These are phyloP conservation scores for Ophioceras dolichostomum DNA, from an alignment of 2,329 filamentous ascomycete species.

Conservation along the genomic window DNA sequence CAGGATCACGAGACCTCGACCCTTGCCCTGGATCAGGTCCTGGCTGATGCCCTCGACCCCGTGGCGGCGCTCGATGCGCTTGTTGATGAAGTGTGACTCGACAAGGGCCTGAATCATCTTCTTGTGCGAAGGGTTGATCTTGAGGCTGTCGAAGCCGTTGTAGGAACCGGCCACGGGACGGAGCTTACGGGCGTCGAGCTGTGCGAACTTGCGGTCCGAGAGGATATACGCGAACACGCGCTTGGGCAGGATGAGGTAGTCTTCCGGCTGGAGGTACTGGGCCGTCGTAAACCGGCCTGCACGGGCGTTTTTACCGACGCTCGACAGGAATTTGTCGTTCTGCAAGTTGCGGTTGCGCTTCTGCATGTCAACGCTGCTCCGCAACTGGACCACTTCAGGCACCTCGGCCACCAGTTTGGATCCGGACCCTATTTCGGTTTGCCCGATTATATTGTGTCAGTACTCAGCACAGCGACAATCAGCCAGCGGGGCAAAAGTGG, in stretches of 20 bases:
- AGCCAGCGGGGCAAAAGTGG: not conserved
- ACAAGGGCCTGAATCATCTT: slow-evolving; percentile 10
- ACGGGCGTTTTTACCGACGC: not conserved
- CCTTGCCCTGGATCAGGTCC: slow-evolving; percentile 32
- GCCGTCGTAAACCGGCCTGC: not conserved
- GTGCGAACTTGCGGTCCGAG: slow-evolving; percentile 12
- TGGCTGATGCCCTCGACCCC: slow-evolving; percentile 6
- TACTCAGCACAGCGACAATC: slow-evolving; percentile 1
- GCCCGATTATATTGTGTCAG: not conserved
- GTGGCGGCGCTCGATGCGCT: slow-evolving; percentile 1
- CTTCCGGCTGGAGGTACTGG: slow-evolving; percentile 1
- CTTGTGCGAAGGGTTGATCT: slow-evolving; percentile 11
- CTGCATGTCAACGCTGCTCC: not conserved
- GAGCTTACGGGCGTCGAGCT: not conserved
- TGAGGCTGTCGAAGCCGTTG: slow-evolving; percentile 9
- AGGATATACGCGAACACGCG: slow-evolving; percentile 12
- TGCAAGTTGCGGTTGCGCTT: not conserved
- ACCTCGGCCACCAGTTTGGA: not conserved
- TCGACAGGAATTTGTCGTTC: not conserved
- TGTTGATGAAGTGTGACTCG: slow-evolving; percentile 8
- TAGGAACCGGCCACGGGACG: not conserved
- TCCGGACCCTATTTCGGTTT: not conserved
- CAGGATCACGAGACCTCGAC: slow-evolving; percentile 28
- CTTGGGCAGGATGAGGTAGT: slow-evolving; percentile 7
- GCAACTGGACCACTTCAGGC: not conserved